A percentile compares a stretch with the other conserved stretches of the same genome.
These are phyloP conservation scores for Elongisporangium prolatum DNA, from an alignment of 352 stramenopile species.

Conservation along the genomic window DNA sequence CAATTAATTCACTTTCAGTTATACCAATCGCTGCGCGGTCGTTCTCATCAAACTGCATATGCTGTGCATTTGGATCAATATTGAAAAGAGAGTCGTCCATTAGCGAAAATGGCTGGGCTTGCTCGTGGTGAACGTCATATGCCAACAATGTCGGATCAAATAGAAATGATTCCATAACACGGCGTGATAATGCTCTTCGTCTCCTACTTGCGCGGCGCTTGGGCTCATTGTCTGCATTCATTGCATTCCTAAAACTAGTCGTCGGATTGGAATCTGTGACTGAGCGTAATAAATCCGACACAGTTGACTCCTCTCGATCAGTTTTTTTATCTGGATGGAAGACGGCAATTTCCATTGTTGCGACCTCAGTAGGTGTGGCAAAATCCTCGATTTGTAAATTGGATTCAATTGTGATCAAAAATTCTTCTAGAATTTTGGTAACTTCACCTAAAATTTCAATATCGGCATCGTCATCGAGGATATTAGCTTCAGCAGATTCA, in stretches of 20 bases:
- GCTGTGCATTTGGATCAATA: slow-evolving; percentile 37
- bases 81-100: slow-evolving; percentile 49
- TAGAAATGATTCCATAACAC: slow-evolving; percentile 20
- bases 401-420: background rate
- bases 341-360: background rate
- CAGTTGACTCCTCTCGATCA: background rate
- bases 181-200: slow-evolving; percentile 11
- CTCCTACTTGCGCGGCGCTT: slow-evolving; percentile 12
- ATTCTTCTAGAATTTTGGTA: background rate
- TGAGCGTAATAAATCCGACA: background rate
- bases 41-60: slow-evolving; percentile 47
- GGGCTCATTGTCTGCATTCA: slow-evolving; percentile 6
- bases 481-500: too few relatives aligned
- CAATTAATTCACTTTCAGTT: slow-evolving; percentile 32
- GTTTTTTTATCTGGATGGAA: background rate
- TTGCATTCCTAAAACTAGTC: background rate
- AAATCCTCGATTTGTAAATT: background rate
- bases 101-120: slow-evolving; percentile 37
- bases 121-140: slow-evolving; percentile 54
- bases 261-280: background rate
- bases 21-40: slow-evolving; percentile 15
- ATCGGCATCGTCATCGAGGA: background rate
- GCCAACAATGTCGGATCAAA: slow-evolving; percentile 40
- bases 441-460: too few relatives aligned
- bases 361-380: too few relatives aligned